Evolutionary conservation across 2,329 filamentous ascomycete genomes (phyloP).

Genomic region (Ilyonectria robusta): DNA sequence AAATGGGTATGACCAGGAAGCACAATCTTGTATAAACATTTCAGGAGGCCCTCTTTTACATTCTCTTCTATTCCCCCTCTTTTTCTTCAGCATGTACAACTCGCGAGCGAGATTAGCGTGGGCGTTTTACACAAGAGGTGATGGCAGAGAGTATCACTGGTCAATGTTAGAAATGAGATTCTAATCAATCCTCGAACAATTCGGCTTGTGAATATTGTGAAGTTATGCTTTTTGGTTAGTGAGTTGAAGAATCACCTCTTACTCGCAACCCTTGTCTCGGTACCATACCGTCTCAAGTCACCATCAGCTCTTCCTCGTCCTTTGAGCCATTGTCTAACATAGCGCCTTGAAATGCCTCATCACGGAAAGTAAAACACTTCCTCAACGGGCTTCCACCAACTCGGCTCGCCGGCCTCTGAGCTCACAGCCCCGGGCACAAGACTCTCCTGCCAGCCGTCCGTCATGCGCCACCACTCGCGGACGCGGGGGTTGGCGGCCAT

Average conservation of each 20-base stretch:
- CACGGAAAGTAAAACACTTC: slow-evolving; percentile 76
- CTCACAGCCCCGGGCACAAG: slow-evolving; percentile 72
- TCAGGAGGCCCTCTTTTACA: slow-evolving; percentile 33
- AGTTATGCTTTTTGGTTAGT: background rate
- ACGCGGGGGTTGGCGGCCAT: slow-evolving; percentile 83
- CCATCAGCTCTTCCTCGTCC: background rate
- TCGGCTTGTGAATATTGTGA: no score
- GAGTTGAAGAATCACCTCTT: no score
- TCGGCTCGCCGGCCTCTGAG: slow-evolving; percentile 71
- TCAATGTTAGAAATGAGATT: slow-evolving; percentile 35
- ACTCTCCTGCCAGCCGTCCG: slow-evolving; percentile 80
- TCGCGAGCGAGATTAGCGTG: slow-evolving; percentile 49
- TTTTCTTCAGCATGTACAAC: slow-evolving; percentile 46
- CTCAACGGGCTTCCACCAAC: slow-evolving; percentile 79
- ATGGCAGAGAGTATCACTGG: slow-evolving; percentile 38
- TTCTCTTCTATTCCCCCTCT: slow-evolving; percentile 41
- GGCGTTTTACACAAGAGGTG: slow-evolving; percentile 47
- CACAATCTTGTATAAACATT: slow-evolving; percentile 46
- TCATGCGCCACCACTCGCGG: slow-evolving; percentile 86
- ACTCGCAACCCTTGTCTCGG: background rate
- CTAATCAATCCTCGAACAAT: slow-evolving; percentile 7
- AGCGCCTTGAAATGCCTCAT: slow-evolving; percentile 32
- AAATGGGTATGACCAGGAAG: slow-evolving; percentile 35
- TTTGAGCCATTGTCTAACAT: background rate
- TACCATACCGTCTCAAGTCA: background rate